phyloP scores from a whole-genome alignment of 2,329 filamentous ascomycete genomes.

The Penicillium janthinellum region DNA sequence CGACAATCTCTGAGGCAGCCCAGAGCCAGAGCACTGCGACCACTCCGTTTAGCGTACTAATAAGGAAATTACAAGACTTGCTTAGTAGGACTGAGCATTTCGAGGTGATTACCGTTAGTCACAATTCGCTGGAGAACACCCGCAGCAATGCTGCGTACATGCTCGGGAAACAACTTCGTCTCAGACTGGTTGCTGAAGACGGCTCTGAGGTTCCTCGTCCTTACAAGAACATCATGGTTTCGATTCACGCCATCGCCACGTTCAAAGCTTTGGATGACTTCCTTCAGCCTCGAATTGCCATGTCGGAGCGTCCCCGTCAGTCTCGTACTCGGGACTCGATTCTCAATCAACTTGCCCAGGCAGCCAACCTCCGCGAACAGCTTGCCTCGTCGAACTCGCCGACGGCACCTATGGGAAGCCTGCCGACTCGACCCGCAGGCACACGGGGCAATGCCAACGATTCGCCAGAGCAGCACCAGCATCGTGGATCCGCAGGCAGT shows the following conservation, averaged over 20 bases:
- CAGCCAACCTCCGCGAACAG: constrained; percentile 62
- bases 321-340: constrained; percentile 62
- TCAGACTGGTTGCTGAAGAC: constrained; percentile 83
- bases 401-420: constrained; percentile 23
- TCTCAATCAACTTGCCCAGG: constrained; percentile 73
- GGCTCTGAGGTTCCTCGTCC: constrained; percentile 84
- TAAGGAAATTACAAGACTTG: constrained; percentile 93
- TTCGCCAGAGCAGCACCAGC: constrained; percentile 45
- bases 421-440: constrained; percentile 17
- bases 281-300: constrained; percentile 80
- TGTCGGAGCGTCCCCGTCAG: constrained; percentile 72
- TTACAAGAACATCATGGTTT: constrained; percentile 95
- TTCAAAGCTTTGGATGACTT: constrained; percentile 98
- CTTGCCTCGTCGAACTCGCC: constrained; percentile 31
- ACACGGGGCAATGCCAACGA: constrained; percentile 37
- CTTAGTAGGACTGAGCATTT: constrained; percentile 97
- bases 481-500: constrained; percentile 51
- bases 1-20: constrained; percentile 61
- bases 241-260: constrained; percentile 95
- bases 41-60: constrained; percentile 85
- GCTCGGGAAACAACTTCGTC: constrained; percentile 90
- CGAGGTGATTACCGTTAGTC: constrained; percentile 92
- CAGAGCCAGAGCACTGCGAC: constrained; percentile 67
- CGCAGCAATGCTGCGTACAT: constrained; percentile 91
- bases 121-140: constrained; percentile 86